Base-by-base conservation (phyloP, 164 flowering plant species). In the Kalanchoe fedtschenkoi region DNA sequence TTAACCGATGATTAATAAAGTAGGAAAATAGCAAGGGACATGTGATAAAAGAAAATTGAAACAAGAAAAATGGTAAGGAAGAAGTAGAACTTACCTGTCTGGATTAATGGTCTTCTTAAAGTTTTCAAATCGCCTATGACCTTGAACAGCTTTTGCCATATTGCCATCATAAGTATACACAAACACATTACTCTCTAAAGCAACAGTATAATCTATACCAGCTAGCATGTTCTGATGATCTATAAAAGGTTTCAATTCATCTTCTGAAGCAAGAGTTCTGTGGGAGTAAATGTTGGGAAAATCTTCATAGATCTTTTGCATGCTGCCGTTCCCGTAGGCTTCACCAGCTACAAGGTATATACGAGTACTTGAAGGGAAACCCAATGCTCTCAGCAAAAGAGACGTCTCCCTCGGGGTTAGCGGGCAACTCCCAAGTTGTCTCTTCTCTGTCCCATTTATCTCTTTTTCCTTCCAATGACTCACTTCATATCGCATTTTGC, bases 131-230 rank as follows among this genome's bases (percentile, higher is more conserved):
- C 99, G 87, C 72, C 97, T 74, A 62, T 95, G 99, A 59, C 99
- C 99, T 83, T 89, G 88, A 58, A 95, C 96, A 42, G 97, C 99
- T 78, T 95, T 91, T 58, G 99, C 99, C 99, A 95, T 95, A 71
- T 95, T 95, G 4, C 99, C 99, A 70, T 95, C 99, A 66, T 86
- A 95, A 8, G 99, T 89, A 67, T 87, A 89, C 44, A 91, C 75
- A 70, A 91, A 91, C 11, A 84, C 95, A 71, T 91, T 87, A 70
- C 99, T 91, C 68, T 86, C 77, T 42, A 91, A 89, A 21, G 99
- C 97, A 62, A 95, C 96, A 56, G 75, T 83, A 68, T 95, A 91
- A 66, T 95, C 99, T 69, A 91, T 63, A 19, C 96, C 99, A 61
- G 97, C 99, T 64, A 95, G 76, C 96, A 87, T 89, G 72, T 91